Evolutionary conservation across 179 eudicot genomes (phyloP).

Genomic region (Beta lomatogona): DNA sequence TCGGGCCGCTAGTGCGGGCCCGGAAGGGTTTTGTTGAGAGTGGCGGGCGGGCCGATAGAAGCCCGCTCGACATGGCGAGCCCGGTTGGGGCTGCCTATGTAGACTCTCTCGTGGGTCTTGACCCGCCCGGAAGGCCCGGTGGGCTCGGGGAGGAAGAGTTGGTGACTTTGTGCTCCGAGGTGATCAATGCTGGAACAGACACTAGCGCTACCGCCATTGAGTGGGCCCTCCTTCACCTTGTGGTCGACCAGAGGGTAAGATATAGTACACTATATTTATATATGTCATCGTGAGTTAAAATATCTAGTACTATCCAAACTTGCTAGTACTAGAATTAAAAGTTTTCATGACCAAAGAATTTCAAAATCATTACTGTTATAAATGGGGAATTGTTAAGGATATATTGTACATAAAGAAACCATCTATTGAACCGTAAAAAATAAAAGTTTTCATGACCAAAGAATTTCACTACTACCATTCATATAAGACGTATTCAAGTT

Average conservation of each 20-base stretch:
- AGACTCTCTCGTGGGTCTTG: conserved; percentile 64
- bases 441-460: too few species aligned
- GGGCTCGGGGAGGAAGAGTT: conserved; percentile 63
- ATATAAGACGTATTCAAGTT: too few species aligned
- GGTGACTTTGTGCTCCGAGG: conserved; percentile 77
- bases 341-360: too few species aligned
- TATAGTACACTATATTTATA: neutral
- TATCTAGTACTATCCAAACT: neutral
- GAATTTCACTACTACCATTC: too few species aligned
- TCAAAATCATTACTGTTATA: too few species aligned
- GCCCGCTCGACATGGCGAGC: conserved; percentile 68
- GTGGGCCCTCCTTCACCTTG: conserved; percentile 87
- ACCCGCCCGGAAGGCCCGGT: conserved; percentile 47
- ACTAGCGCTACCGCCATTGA: conserved; percentile 81
- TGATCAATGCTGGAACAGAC: conserved; percentile 87
- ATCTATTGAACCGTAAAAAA: too few species aligned
- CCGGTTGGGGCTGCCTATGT: conserved; percentile 86
- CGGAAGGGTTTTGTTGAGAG: conserved; percentile 62
- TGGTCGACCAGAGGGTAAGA: conserved; percentile 56
- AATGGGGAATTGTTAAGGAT: too few species aligned
- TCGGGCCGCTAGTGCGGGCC: conserved; percentile 64
- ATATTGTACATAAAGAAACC: too few species aligned
- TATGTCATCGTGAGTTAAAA: neutral
- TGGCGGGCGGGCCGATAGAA: conserved; percentile 35
- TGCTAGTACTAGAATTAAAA: too few species aligned